Conservation (phyloP, 2,329 filamentous ascomycete species). For the Paramyrothecium roridum region DNA sequence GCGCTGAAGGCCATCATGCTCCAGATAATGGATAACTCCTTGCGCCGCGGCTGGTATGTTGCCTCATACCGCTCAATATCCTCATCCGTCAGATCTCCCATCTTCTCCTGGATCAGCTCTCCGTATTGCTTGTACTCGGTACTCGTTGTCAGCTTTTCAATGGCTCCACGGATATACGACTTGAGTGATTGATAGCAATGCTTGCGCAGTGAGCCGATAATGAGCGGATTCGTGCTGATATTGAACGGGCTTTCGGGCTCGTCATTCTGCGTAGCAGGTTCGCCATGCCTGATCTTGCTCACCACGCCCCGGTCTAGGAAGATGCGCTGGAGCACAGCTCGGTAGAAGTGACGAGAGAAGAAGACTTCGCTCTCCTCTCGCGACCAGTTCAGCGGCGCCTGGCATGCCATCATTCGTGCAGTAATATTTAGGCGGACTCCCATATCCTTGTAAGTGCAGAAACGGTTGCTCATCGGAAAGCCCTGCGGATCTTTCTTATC, state of each 20-base stretch:
- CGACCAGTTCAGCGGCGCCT: conserved; percentile 93
- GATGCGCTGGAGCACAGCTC: conserved; percentile 86
- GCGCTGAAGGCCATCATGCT: conserved; percentile 95
- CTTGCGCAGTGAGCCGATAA: conserved; percentile 83
- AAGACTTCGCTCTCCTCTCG: conserved; percentile 76
- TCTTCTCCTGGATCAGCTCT: conserved; percentile 59
- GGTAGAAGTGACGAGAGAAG: conserved; percentile 91
- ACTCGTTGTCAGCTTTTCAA: conserved; percentile 66
- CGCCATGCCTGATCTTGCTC: conserved; percentile 48
- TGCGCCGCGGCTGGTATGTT: conserved; percentile 63
- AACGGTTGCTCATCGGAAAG: conserved; percentile 82
- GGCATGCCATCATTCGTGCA: conserved; percentile 95
- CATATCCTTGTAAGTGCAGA: conserved; percentile 54
- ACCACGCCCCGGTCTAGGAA: conserved; percentile 83
- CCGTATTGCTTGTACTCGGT: conserved; percentile 57
- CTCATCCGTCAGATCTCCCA: conserved; percentile 68
- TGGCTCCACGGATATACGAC: conserved; percentile 76
- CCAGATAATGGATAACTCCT: conserved; percentile 86
- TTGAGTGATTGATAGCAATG: conserved; percentile 72
- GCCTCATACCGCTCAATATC: conserved; percentile 71
- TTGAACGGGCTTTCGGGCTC: conserved; percentile 39
- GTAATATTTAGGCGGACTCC: conserved; percentile 91
- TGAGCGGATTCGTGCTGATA: conserved; percentile 71
- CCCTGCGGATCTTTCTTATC: conserved; percentile 80
- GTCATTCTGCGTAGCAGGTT: conserved; percentile 19